A percentile compares a stretch with the other conserved stretches of the same genome.
Evolutionary conservation across 371 early-diverging fungal species (phyloP).

Genomic region (Thermomucor indicae-seudaticae): DNA sequence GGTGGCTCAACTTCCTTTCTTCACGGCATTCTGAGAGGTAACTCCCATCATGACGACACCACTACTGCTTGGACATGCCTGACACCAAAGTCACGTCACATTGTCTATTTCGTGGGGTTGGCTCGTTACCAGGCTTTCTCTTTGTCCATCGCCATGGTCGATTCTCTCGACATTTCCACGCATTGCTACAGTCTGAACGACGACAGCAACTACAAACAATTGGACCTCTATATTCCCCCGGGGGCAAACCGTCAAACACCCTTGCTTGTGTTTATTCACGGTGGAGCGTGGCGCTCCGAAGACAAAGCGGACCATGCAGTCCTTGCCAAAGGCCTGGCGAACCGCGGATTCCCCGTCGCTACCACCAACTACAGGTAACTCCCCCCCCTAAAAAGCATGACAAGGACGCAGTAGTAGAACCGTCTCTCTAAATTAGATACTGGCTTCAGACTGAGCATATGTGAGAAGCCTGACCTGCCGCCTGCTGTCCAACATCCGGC

Average conservation of each 20-base stretch:
- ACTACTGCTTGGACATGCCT: too few species aligned
- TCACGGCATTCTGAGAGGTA: too few species aligned
- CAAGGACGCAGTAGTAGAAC: too few species aligned
- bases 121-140: too few species aligned
- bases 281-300: conserved; percentile 83
- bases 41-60: too few species aligned
- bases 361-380: conserved; percentile 65
- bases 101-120: too few species aligned
- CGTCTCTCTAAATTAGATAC: too few species aligned
- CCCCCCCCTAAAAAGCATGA: not conserved
- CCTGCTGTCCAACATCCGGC: conserved; percentile 47
- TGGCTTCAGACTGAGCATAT: conserved; percentile 28
- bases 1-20: too few species aligned
- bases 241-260: conserved; percentile 20
- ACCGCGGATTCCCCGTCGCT: conserved; percentile 52
- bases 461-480: conserved; percentile 6
- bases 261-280: conserved; percentile 69
- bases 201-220: conserved; percentile 1
- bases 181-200: too few species aligned
- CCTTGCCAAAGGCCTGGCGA: conserved; percentile 41
- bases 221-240: conserved; percentile 27
- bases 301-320: conserved; percentile 59
- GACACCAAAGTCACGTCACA: too few species aligned
- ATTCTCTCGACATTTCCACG: too few species aligned
- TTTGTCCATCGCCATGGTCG: too few species aligned